A percentile compares a stretch with the other conserved stretches of the same genome.
Evolutionary conservation across 1,284 basidiomycete species (phyloP).

Genomic region (Rhodotorula sp.): DNA sequence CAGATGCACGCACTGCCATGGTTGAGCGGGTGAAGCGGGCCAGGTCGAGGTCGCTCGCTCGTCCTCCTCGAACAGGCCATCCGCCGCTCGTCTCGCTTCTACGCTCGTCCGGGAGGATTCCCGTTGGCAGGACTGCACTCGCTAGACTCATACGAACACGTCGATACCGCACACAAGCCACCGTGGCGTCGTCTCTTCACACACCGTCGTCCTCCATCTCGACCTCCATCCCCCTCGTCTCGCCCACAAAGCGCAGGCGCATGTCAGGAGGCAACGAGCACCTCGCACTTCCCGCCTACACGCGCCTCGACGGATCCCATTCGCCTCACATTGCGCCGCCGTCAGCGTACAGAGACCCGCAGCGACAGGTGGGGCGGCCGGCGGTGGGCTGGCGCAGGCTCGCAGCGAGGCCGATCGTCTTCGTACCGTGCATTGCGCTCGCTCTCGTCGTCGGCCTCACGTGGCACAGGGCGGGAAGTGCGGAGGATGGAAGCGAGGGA

Average conservation of each 20-base stretch:
- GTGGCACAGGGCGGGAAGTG: background rate
- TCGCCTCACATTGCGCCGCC: background rate
- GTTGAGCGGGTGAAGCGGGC: background rate
- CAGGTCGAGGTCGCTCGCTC: background rate
- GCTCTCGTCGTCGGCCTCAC: conserved; percentile 5
- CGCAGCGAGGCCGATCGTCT: conserved; percentile 3
- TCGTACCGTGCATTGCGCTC: conserved; percentile 11
- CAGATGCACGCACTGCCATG: background rate
- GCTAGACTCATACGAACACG: no score
- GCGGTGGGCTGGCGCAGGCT: no score
- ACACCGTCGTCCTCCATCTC: no score
- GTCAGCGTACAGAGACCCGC: no score
- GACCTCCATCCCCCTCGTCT: no score
- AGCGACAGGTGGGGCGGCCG: no score
- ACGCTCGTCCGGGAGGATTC: no score
- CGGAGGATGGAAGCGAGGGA: background rate
- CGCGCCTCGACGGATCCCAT: background rate
- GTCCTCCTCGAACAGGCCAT: background rate
- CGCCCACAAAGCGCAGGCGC: no score
- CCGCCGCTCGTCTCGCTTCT: background rate
- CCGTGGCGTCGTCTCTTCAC: no score
- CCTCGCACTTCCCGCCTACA: conserved; percentile 7
- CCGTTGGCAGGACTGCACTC: no score
- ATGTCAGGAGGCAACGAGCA: no score
- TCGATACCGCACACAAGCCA: no score